These are phyloP conservation scores for Diplodia scrobiculata DNA, from an alignment of 2,329 filamentous ascomycete genomes.

Conservation along the genomic window DNA sequence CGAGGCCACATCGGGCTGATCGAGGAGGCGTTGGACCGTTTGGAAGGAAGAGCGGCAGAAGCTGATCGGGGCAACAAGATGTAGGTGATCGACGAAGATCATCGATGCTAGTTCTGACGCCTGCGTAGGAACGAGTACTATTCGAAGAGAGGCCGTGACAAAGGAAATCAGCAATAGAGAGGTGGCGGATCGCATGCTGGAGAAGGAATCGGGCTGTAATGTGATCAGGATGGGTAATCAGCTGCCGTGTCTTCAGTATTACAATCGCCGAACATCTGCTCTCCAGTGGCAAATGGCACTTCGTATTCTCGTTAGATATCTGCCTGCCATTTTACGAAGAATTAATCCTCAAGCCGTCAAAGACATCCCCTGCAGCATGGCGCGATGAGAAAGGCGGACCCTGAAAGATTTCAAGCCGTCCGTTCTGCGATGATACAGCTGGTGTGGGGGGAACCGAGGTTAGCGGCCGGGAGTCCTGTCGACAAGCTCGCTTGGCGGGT, in stretches of 20 bases:
- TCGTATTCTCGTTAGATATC: background rate
- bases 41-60: slow-evolving; percentile 47
- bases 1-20: slow-evolving; percentile 53
- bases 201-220: background rate
- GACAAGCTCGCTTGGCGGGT: slow-evolving; percentile 7
- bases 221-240: background rate
- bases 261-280: background rate
- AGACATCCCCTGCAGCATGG: background rate
- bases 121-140: slow-evolving; percentile 1
- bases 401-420: background rate
- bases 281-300: background rate
- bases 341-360: background rate
- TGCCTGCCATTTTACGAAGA: background rate
- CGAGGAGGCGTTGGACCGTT: slow-evolving; percentile 50
- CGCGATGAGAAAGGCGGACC: background rate
- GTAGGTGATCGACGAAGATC: slow-evolving; percentile 33
- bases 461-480: slow-evolving; percentile 6
- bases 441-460: slow-evolving; percentile 23
- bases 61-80: slow-evolving; percentile 44
- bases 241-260: background rate
- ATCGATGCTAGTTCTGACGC: background rate
- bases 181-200: background rate
- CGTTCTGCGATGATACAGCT: background rate
- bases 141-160: slow-evolving; percentile 15
- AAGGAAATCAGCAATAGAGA: background rate